Conservation (phyloP, 2,329 filamentous ascomycete species). For the Colletotrichum sp. region DNA sequence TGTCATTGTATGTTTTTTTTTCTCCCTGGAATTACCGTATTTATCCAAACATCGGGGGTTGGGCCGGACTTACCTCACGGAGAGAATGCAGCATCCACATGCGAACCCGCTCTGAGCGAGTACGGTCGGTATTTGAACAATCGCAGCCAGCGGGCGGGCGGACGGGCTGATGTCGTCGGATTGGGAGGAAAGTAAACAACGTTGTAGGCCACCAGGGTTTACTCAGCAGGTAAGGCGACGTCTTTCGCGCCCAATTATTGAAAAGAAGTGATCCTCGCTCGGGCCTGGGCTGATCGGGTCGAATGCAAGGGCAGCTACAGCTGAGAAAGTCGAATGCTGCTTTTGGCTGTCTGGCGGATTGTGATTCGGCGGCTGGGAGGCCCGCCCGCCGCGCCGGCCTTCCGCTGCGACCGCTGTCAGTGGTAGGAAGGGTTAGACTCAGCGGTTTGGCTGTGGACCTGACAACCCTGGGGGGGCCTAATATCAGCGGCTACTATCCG, state of each 20-base stretch:
- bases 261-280: neutral
- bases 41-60: neutral
- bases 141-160: neutral
- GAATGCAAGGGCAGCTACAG: neutral
- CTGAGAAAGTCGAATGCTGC: conserved; percentile 4
- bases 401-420: neutral
- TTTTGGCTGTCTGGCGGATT: conserved; percentile 16
- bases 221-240: neutral
- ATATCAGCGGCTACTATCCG: neutral
- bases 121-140: neutral
- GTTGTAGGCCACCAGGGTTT: neutral
- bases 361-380: conserved; percentile 11
- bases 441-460: neutral
- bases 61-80: neutral
- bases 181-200: neutral
- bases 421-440: neutral
- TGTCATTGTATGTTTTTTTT: neutral
- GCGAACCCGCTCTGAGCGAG: neutral
- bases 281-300: neutral
- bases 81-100: neutral
- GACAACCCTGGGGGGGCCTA: neutral
- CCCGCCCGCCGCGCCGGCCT: neutral
- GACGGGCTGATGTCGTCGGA: neutral
- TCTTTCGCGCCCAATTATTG: neutral
- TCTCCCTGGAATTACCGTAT: neutral